Evolutionary conservation across 2,329 filamentous ascomycete species (phyloP).

Genomic region (Endothia cerciana): DNA sequence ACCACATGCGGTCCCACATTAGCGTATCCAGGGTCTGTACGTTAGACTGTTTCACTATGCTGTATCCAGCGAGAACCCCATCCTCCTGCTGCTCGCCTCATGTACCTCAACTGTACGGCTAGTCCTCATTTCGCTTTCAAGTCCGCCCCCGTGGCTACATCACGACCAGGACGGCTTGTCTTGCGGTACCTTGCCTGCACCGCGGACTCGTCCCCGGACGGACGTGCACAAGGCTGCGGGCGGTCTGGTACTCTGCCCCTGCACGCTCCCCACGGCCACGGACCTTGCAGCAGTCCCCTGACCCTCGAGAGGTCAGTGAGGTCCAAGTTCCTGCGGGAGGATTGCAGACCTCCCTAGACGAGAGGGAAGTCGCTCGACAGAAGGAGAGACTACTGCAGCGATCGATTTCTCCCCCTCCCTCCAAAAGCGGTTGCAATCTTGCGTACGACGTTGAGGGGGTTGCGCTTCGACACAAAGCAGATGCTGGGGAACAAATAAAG

Average conservation of each 20-base stretch:
- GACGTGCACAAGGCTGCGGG: background rate
- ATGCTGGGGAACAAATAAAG: background rate
- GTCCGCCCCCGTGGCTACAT: conserved; percentile 13
- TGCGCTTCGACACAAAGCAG: conserved; percentile 1
- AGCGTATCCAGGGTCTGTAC: background rate
- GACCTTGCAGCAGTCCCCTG: background rate
- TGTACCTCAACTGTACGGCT: conserved; percentile 22
- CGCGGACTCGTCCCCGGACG: conserved; percentile 12
- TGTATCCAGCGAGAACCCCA: conserved; percentile 6
- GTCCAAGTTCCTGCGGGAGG: conserved; percentile 9
- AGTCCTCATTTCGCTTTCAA: conserved; percentile 13
- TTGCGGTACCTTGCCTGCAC: conserved; percentile 1
- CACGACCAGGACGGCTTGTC: conserved; percentile 5
- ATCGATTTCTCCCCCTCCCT: conserved; percentile 11
- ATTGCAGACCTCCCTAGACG: conserved; percentile 21
- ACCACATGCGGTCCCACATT: conserved; percentile 4
- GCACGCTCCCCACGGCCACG: background rate
- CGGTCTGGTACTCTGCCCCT: background rate
- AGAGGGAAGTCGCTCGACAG: conserved; percentile 14
- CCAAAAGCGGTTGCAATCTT: conserved; percentile 16
- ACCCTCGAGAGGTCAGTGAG: conserved; percentile 5
- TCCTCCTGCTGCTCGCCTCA: conserved; percentile 16
- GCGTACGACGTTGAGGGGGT: conserved; percentile 2
- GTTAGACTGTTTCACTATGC: conserved; percentile 16
- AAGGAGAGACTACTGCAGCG: conserved; percentile 18